These are phyloP conservation scores for Parastagonospora nodorum DNA, from an alignment of 2,329 filamentous ascomycete species.

Conservation along the genomic window DNA sequence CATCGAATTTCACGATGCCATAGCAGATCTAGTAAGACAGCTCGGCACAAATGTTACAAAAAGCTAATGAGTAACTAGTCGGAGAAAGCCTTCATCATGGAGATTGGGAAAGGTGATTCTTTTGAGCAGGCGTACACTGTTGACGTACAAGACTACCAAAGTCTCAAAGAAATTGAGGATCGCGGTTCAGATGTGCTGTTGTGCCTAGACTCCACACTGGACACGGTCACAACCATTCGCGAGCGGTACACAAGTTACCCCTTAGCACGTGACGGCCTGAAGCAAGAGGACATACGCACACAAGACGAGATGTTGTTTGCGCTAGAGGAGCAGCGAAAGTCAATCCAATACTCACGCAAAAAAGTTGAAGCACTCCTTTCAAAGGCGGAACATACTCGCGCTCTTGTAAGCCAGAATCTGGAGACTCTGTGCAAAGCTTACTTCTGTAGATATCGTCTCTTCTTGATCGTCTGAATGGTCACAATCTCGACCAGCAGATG, in stretches of 20 bases:
- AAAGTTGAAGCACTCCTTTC: neutral
- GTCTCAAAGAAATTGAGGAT: conserved; percentile 27
- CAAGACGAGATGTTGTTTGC: neutral
- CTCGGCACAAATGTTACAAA: neutral
- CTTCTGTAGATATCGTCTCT: conserved; percentile 22
- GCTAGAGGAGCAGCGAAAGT: neutral
- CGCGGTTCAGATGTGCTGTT: conserved; percentile 19
- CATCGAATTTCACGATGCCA: neutral
- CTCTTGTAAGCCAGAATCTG: neutral
- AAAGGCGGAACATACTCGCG: neutral
- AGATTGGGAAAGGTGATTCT: conserved; percentile 6
- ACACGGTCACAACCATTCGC: conserved; percentile 17
- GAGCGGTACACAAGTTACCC: too few relatives aligned
- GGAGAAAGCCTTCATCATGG: conserved; percentile 14
- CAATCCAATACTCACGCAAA: neutral
- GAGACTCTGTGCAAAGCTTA: too few relatives aligned
- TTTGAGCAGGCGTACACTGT: conserved; percentile 12
- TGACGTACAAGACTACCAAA: conserved; percentile 21
- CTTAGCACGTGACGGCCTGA: too few relatives aligned
- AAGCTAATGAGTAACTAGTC: conserved; percentile 8
- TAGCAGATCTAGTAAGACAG: neutral
- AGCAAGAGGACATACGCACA: too few relatives aligned
- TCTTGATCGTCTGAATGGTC: conserved; percentile 18
- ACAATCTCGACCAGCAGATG: conserved; percentile 26
- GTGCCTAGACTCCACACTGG: conserved; percentile 25